Base-by-base conservation (phyloP, 805 yeast species). In the Starmera pachycereana region DNA sequence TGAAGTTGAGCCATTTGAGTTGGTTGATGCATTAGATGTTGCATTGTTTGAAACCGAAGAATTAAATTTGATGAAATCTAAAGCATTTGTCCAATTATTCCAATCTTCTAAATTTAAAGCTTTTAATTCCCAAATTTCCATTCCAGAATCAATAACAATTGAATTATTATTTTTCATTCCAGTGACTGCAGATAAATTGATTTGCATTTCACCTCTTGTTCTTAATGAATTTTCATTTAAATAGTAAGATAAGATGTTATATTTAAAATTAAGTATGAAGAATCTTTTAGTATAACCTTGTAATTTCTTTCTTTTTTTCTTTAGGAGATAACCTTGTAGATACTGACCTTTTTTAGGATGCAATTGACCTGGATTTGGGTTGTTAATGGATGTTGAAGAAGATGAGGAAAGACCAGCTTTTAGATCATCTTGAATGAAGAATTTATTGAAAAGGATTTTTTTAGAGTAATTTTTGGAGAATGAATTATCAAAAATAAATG, bases 401-500 rank as follows among this genome's bases (percentile, higher is more conserved):
- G 56, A 39, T 34, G 44, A 29, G 30, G 44, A 37, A 1, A 44
- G 48, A 16, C 38, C 47, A 7, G 48, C 43, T 6, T 33, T 39
- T 8, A 33, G n/a, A 35, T 49, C 55, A 12, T 49, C 57, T 27
- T 48, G 41, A 6, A 53, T 53, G 12, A 58, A 50, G 37, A 53
- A 52, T 38, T 52, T 52, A 44, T 78, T 72, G 59, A 88, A 88
- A 41, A 78, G 66, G 1, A 90, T 77, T 44, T 82, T 86, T 58
- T 90, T 92, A 36, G 87, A 78, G 18, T 79, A 81, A 29, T 81
- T 85, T 53, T 84, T 87, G 29, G 96, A 81, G 51, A 88, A 86
- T 0, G 95, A 82, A 62, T 90, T 90, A 61, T 90, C 97, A 54
- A 90, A 82, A 22, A 92, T 81, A 56, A 90, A 84, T 0, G 96